A percentile compares a stretch with the other conserved stretches of the same genome.
phyloP scores from a whole-genome alignment of 306 rosid genomes.

The Quercus aquifolioides region DNA sequence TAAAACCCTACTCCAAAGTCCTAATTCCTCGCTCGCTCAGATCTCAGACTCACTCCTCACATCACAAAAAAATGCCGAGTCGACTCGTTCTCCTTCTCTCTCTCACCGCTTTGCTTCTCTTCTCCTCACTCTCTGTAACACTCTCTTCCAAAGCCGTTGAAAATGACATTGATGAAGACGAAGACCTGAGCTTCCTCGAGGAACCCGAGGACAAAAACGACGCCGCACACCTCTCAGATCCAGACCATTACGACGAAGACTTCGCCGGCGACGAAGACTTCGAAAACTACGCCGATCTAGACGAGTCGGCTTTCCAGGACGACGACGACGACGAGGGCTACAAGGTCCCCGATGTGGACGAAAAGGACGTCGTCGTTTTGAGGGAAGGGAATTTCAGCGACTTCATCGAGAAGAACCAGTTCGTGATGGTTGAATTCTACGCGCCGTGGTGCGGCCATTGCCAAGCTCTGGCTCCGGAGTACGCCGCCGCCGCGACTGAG shows the following conservation, averaged over 20 bases:
- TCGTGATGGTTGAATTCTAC: conserved; percentile 90
- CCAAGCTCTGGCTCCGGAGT: conserved; percentile 91
- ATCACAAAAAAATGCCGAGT: conserved; percentile 43
- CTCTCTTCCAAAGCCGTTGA: conserved; percentile 32
- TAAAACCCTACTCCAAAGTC: conserved; percentile 10
- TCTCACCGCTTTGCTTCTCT: conserved; percentile 56
- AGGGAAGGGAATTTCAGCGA: conserved; percentile 75
- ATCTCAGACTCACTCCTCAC: not conserved
- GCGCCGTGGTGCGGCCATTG: conserved; percentile 99
- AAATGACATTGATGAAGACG: conserved; percentile 45
- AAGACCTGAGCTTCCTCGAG: conserved; percentile 90
- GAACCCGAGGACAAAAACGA: conserved; percentile 44
- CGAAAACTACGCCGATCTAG: conserved; percentile 61
- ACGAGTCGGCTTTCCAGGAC: conserved; percentile 32
- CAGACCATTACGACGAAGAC: conserved; percentile 26
- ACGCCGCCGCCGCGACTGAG: conserved; percentile 87
- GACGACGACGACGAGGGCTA: conserved; percentile 22
- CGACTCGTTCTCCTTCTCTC: conserved; percentile 48
- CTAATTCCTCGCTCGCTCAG: not conserved
- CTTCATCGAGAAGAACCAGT: conserved; percentile 50
- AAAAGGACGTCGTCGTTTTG: conserved; percentile 86
- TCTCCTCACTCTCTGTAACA: conserved; percentile 48
- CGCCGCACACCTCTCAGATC: conserved; percentile 29
- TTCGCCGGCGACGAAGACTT: conserved; percentile 37
- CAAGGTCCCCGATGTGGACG: conserved; percentile 67